Conservation (phyloP, 2,329 filamentous ascomycete genomes). For the Aaosphaeria pasadenensis region DNA sequence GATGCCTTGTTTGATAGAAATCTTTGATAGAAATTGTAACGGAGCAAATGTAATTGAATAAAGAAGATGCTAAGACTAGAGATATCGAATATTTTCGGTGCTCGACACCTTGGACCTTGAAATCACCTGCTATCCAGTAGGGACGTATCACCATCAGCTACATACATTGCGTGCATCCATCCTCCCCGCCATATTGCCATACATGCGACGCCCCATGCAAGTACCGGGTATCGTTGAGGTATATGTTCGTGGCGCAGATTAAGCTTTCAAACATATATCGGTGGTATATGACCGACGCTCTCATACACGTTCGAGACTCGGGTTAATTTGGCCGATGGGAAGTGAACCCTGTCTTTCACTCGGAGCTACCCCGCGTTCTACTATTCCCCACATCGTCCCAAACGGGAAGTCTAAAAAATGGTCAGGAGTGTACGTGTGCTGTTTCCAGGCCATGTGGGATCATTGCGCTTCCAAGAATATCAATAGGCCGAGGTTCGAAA, state of each 20-base stretch:
- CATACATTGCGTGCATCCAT: background rate
- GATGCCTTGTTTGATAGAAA: background rate
- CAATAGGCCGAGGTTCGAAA: too few species aligned
- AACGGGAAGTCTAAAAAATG: conserved; percentile 1
- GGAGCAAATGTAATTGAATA: background rate
- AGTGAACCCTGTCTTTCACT: conserved; percentile 5
- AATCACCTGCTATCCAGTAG: too few species aligned
- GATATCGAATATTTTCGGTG: too few species aligned
- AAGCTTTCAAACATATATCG: conserved; percentile 1
- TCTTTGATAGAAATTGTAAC: background rate
- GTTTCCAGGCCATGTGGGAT: too few species aligned
- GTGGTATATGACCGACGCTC: conserved; percentile 9
- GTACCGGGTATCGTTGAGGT: background rate
- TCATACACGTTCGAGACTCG: conserved; percentile 3
- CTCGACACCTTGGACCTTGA: too few species aligned
- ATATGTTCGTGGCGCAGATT: background rate
- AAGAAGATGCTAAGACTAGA: background rate
- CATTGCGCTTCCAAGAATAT: too few species aligned
- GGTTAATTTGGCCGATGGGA: conserved; percentile 10
- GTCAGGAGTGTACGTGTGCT: background rate
- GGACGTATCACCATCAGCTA: too few species aligned
- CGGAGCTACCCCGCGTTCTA: conserved; percentile 13
- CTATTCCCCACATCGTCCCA: conserved; percentile 16
- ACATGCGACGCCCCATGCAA: conserved; percentile 1
- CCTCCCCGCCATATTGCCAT: background rate